Evolutionary conservation across 208 protist species (phyloP), one percentile per base, ranked within the genome.

Genomic region (Wallacemonas sp.): DNA sequence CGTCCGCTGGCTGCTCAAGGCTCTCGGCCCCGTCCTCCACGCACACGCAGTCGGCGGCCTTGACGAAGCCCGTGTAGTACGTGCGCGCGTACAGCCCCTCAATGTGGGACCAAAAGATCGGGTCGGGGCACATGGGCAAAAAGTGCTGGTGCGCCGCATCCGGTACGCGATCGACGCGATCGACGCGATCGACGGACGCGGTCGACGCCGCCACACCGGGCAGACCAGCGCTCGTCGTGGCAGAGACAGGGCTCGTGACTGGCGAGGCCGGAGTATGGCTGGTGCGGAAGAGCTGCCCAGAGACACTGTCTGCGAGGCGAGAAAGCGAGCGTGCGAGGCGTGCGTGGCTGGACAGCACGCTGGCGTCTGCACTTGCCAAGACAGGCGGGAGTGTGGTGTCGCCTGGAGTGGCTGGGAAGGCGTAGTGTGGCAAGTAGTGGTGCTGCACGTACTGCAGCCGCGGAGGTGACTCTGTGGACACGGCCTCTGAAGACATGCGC

Each of bases 31-130:
- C n/a, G n/a, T n/a, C n/a, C n/a, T n/a, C n/a, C n/a, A n/a, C n/a
- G n/a, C n/a, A n/a, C n/a, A n/a, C n/a, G n/a, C n/a, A n/a, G 14
- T 14, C 14, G 36, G 36, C 36, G 14, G 36, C 36, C 36, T 41
- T 33, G 48, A 59, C 52, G 32, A 12, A 4, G 12, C 52, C 52
- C 29, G 52, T 59, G 52, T 59, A 59, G 52, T 59, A 59, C 12
- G 20, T 25, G 26, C 52, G 52, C 52, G 7, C 52, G n/a, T 41
- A 59, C 29, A 59, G 3, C 22, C 23, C 23, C 18, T 55, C 48
- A 5, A 55, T 11, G 8, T 26, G 48, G 7, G 48, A n/a, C 48
- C 3, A 10, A 5, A 48, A n/a, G n/a, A n/a, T n/a, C n/a, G n/a
- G n/a, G n/a, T n/a, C n/a, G n/a, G n/a, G n/a, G n/a, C n/a, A n/a